Percentiles rank a stretch among this genome's conserved stretches.
Conservation (phyloP, 2,329 filamentous ascomycete genomes). For the Annulohypoxylon truncatum region DNA sequence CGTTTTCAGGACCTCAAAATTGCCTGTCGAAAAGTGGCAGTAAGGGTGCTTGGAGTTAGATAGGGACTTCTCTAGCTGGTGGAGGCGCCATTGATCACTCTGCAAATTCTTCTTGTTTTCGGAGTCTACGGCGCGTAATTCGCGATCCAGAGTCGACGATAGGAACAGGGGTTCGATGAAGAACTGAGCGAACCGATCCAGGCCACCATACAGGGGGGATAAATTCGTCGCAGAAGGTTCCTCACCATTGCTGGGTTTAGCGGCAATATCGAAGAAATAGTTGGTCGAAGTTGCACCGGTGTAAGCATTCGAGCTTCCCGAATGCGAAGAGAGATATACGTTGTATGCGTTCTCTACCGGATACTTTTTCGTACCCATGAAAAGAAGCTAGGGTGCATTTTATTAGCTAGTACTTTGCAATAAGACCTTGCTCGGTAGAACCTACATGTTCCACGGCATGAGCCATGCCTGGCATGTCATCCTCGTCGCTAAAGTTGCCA, state of each 20-base stretch:
- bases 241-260: constrained; percentile 74
- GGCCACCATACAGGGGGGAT: constrained; percentile 77
- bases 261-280: constrained; percentile 96
- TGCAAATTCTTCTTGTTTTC: constrained; percentile 99
- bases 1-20: constrained; percentile 85
- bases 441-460: constrained; percentile 91
- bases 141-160: constrained; percentile 84
- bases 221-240: constrained; percentile 66
- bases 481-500: constrained; percentile 91
- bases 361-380: constrained; percentile 99
- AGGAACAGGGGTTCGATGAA: constrained; percentile 91
- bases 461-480: constrained; percentile 92
- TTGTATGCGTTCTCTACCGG: constrained; percentile 96
- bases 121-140: constrained; percentile 89
- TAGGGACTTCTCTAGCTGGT: constrained; percentile 89
- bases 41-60: constrained; percentile 89
- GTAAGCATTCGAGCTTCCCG: constrained; percentile 94
- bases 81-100: constrained; percentile 86
- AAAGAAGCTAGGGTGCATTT: constrained; percentile 70
- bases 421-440: constrained; percentile 12
- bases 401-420: constrained; percentile 22
- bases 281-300: constrained; percentile 94
- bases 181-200: constrained; percentile 94
- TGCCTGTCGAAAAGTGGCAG: constrained; percentile 92
- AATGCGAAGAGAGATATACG: constrained; percentile 89